Evolutionary conservation across 768 basidiomycete genomes (phyloP), one percentile per base, ranked within the genome.

Genomic region (Amylocystis lapponica): DNA sequence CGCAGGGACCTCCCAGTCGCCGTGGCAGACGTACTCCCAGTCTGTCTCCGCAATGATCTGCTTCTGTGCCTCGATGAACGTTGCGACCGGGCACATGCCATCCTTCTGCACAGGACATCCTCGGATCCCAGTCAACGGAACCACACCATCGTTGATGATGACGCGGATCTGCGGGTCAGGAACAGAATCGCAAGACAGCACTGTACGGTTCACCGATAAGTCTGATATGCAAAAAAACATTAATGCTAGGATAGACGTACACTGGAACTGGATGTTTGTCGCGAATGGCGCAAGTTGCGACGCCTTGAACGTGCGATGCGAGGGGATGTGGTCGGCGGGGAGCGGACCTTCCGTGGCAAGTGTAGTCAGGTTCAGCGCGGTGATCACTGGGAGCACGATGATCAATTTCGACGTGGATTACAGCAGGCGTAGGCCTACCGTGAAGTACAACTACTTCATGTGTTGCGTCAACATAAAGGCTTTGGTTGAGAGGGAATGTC

Each of bases 391-490:
- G 43, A 36, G n/a, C 8, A 16, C n/a, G 19, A 19, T 10, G n/a
- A 19, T 33, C 32, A 33, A 33, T 13, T 23, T 36, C 23, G 27
- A 27, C 3, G 19, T n/a, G 16, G 8, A 33, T 22, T 22, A 30
- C 26, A 36, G 34, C 29, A 35, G 38, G 26, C 34, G 42, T 2
- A 40, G 4, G 64, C 76, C 16, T 48, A 86, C 86, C 76, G 54
- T 91, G 85, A n/a, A 91, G 65, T 0, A 93, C 79, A 29, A 93
- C 86, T n/a, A 90, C 87, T 54, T 95, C 92, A 45, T 94, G 93
- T 2, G 86, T 88, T 5, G 88, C 88, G 57, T 95, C 92, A 6
- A 91, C 89, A 46, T 92, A 94, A 26, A 94, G 59, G 42, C 69
- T 74, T 41, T 88, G 77, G 20, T 73, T 65, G 1, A 90, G 69